phyloP scores from a whole-genome alignment of 2,329 filamentous ascomycete genomes.

The Didymella sp. region DNA sequence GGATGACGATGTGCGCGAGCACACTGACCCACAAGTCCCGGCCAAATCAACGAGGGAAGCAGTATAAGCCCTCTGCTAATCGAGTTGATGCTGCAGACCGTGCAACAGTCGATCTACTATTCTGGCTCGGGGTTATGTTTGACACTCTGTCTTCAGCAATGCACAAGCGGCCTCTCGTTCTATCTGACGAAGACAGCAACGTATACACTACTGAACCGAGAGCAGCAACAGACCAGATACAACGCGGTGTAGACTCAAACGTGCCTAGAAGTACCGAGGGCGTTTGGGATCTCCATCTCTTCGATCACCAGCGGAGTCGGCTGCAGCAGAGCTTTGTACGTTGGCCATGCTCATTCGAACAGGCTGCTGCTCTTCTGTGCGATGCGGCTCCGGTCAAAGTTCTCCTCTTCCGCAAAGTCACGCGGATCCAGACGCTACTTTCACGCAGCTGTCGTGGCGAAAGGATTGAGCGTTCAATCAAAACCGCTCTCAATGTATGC shows the following conservation, averaged over 20 bases:
- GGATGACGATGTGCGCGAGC: slow-evolving; percentile 35
- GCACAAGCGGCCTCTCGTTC: slow-evolving; percentile 55
- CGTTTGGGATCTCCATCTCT: slow-evolving; percentile 52
- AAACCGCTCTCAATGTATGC: slow-evolving; percentile 58
- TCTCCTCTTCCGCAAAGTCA: slow-evolving; percentile 63
- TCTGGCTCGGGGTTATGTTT: slow-evolving; percentile 67
- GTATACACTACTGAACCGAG: slow-evolving; percentile 33
- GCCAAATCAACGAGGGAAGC: slow-evolving; percentile 20
- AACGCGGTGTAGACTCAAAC: slow-evolving; percentile 1
- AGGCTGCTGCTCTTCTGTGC: slow-evolving; percentile 58
- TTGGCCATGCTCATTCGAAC: slow-evolving; percentile 64
- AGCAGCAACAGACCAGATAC: slow-evolving; percentile 6
- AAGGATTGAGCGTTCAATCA: slow-evolving; percentile 58
- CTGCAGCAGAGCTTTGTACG: slow-evolving; percentile 37
- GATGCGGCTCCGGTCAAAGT: slow-evolving; percentile 66
- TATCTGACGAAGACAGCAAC: slow-evolving; percentile 57
- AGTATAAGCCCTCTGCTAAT: slow-evolving; percentile 23
- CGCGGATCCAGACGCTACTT: slow-evolving; percentile 62
- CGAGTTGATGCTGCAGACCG: slow-evolving; percentile 47
- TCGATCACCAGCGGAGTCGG: slow-evolving; percentile 42
- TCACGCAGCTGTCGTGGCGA: slow-evolving; percentile 49
- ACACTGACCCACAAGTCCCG: slow-evolving; percentile 20
- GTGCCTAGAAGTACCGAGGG: slow-evolving; percentile 13
- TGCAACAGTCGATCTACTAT: slow-evolving; percentile 61
- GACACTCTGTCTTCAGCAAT: slow-evolving; percentile 65